Conservation (phyloP, 805 yeast species). For the Starmera dryadoides region DNA sequence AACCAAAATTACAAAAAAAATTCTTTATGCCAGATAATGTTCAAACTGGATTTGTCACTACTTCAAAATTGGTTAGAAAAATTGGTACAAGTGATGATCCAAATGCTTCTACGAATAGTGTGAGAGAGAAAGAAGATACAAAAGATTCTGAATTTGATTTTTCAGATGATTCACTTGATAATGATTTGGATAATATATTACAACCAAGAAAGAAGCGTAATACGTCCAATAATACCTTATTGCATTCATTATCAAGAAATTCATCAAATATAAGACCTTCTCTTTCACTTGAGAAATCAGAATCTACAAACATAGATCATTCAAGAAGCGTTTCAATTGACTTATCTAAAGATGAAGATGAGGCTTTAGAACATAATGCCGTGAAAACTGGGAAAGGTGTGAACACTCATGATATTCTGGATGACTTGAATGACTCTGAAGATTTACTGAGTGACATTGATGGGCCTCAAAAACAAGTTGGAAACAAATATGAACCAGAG, state of each 20-base stretch:
- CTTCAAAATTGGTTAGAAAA: constrained; percentile 37
- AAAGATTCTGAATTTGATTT: neutral
- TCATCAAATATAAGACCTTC: too few species aligned
- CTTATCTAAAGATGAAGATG: neutral
- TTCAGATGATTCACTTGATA: neutral
- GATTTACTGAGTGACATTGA: neutral
- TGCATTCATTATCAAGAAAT: too few species aligned
- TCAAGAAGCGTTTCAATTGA: neutral
- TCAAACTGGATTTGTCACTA: constrained; percentile 53
- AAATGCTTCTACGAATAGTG: constrained; percentile 11
- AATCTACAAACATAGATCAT: neutral
- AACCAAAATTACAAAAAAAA: constrained; percentile 26
- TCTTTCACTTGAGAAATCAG: neutral
- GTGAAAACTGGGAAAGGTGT: neutral
- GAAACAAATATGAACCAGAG: too few species aligned
- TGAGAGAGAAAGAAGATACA: constrained; percentile 2
- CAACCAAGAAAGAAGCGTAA: neutral
- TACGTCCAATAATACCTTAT: neutral
- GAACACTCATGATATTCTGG: neutral
- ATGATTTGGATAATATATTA: neutral
- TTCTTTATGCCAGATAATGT: constrained; percentile 75
- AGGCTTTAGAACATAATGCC: neutral
- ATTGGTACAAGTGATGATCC: constrained; percentile 10
- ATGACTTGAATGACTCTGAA: neutral
- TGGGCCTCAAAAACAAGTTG: neutral